Evolutionary conservation across 2,329 filamentous ascomycete genomes (phyloP).

Genomic region (Scedosporium aurantiacum): DNA sequence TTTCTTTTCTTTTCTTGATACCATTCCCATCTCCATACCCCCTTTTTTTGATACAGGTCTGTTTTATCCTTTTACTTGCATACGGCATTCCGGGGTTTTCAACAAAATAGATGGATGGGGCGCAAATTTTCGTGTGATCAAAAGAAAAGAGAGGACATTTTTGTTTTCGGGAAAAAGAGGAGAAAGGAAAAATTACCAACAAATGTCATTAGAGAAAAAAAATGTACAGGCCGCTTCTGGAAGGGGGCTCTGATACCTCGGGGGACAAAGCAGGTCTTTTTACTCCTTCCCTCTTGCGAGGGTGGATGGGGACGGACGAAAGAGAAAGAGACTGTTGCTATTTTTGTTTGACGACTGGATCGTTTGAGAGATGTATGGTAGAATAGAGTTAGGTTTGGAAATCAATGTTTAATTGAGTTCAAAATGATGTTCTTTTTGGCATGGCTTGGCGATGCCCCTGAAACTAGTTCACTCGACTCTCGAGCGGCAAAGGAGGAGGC

Average conservation of each 20-base stretch:
- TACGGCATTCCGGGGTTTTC: not conserved
- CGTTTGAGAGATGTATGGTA: too few relatives aligned
- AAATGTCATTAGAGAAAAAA: not conserved
- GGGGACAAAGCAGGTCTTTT: not conserved
- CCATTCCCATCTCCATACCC: not conserved
- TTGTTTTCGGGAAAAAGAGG: not conserved
- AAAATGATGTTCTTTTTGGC: too few relatives aligned
- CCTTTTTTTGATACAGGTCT: not conserved
- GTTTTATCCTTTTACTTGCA: not conserved
- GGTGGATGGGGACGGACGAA: too few relatives aligned
- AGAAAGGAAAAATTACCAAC: not conserved
- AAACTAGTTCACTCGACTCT: too few relatives aligned
- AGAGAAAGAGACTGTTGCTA: too few relatives aligned
- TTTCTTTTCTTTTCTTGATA: slow-evolving; percentile 5
- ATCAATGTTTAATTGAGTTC: too few relatives aligned
- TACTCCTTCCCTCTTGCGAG: not conserved
- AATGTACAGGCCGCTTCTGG: not conserved
- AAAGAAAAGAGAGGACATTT: slow-evolving; percentile 1
- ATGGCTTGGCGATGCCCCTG: too few relatives aligned
- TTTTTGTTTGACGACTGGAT: too few relatives aligned
- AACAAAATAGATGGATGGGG: not conserved
- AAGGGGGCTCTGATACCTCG: not conserved
- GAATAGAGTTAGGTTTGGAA: too few relatives aligned
- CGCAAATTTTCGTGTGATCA: not conserved
- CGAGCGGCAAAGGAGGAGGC: too few relatives aligned